Evolutionary conservation across 108 stramenopile species (phyloP), one percentile per base, ranked within the genome.

Genomic region (Cyclotella distinguenda): DNA sequence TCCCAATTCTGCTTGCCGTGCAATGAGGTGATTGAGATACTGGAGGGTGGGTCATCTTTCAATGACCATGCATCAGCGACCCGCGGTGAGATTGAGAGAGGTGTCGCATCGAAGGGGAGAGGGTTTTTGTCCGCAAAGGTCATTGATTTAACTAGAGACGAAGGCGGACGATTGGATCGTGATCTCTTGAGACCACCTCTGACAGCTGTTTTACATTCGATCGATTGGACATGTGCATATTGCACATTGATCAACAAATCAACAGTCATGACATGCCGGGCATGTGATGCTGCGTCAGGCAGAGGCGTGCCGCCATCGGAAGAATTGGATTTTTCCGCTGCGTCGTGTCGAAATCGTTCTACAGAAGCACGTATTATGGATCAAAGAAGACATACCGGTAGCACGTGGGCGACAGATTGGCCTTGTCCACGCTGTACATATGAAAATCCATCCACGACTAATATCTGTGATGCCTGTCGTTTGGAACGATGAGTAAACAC

Each of bases 1-100:
- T 63, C 72, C n/a, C 44, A 70, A 34, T 79, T 46, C 69, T 79
- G 78, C 31, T 68, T 79, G 32, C 78, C 78, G 16, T 79, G 78
- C 52, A 53, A 64, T 35, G 73, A 79, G 46, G 47, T 79, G 26
- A 79, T 79, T 64, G 73, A 79, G 60, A 68, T 79, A 28, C 59
- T 79, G 62, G 74, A 53, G 43, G 60, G 39, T 12, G 78, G 70
- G 40, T 57, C 52, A 25, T 53, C 40, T 16, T 48, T 6, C 23
- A 59, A 43, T 4, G 43, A 65, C 19, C 27, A 28, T 21, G 12
- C 60, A 45, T 47, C 19, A 53, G 22, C 26, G 0, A 50, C 27
- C 6, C n/a, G n/a, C n/a, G n/a, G n/a, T 53, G 28, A 27, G n/a
- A 2, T 2, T 16, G 4, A 5, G 16, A 55, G 34, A 55, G 5